Conservation (phyloP, 1,284 basidiomycete genomes). For the Bondarzewia mesenterica region DNA sequence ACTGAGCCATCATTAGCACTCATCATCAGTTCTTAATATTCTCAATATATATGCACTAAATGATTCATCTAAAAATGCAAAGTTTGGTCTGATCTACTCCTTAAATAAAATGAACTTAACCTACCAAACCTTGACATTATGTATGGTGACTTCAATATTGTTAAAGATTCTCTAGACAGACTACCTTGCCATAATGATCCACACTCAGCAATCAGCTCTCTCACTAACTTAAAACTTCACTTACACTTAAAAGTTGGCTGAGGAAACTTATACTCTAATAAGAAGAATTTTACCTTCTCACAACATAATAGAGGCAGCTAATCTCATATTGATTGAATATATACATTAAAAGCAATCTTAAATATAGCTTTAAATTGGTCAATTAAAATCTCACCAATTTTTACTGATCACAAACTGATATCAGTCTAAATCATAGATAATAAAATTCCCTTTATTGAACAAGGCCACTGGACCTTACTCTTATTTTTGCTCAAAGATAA, state of each 20-base stretch:
- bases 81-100: neutral
- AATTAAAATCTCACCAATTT: conserved; percentile 11
- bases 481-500: neutral
- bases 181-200: conserved; percentile 14
- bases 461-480: neutral
- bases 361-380: conserved; percentile 16
- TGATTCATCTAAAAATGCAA: neutral
- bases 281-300: conserved; percentile 13
- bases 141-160: conserved; percentile 34
- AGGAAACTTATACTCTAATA: conserved; percentile 21
- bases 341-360: neutral
- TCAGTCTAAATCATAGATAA: neutral
- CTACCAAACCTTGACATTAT: conserved; percentile 23
- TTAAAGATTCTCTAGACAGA: conserved; percentile 17
- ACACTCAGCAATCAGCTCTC: too few species aligned
- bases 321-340: conserved; percentile 26
- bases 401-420: conserved; percentile 23
- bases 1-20: too few species aligned
- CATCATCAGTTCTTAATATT: too few species aligned
- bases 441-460: neutral
- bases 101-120: conserved; percentile 2
- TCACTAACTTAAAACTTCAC: too few species aligned
- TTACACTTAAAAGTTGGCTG: conserved; percentile 28
- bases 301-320: conserved; percentile 16
- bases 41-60: too few species aligned